Evolutionary conservation across 169 alveolate species (phyloP), one percentile per base, ranked within the genome.

Genomic region (Plasmodium blacklocki): DNA sequence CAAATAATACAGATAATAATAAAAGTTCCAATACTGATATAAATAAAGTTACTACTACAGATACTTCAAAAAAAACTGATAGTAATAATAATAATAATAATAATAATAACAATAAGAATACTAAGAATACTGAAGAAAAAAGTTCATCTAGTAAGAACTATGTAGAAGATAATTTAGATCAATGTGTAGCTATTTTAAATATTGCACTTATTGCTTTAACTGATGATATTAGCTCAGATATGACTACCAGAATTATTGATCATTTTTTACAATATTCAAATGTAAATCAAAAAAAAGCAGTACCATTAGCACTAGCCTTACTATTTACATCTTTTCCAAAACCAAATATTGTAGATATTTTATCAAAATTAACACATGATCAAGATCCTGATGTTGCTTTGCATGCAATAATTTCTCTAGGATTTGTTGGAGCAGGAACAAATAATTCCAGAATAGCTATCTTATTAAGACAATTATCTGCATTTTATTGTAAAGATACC

Each of bases 281-380:
- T 23, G 62, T 80, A 12, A 74, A 94, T 56, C 97, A 97, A 60
- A 97, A 98, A 90, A 96, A 99, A 89, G 98, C 99, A 0, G 99
- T 98, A 50, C 99, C 99, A 12, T 96, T 99, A 32, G 99, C 99
- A 12, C 91, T 99, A 47, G 99, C 99, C 32, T 89, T 98, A 62
- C 96, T 98, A 64, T 97, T 96, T 88, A 95, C 98, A 14, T 97
- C 99, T 26, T 97, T 97, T 85, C 99, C 99, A 7, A 96, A 97
- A 94, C 99, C 98, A 4, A 93, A 92, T 19, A 95, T 95, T 11
- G 96, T 98, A 74, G 95, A 89, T 32, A 62, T 92, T 8, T 71
- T 94, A 12, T 95, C 98, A 63, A 98, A 98, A 92, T 96, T 99
- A 70, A 96, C 99, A 19, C 99, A 98, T 95, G 99, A 99, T 93